Evolutionary conservation across 2,329 filamentous ascomycete genomes (phyloP), one percentile per base, ranked within the genome.

Genomic region (Trichoderma sp.): DNA sequence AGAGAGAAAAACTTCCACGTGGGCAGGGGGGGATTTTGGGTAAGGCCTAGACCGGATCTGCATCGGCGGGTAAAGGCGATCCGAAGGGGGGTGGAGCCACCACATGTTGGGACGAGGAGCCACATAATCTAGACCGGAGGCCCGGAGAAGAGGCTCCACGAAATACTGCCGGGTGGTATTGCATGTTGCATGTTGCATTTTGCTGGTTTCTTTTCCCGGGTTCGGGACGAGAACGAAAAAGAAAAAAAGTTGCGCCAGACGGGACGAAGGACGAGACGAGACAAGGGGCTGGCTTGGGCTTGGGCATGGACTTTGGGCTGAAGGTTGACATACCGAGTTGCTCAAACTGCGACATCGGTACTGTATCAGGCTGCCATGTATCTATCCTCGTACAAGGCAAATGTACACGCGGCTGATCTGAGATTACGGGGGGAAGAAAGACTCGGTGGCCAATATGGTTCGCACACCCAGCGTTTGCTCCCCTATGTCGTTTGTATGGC

Each of bases 11-110:
- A 39, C 18, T 26, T 34, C 66, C 66, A 69, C 53, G 53, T 60
- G 26, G 53, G 65, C 34, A 34, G 36, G 34, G 28, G n/a, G 21
- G 6, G 11, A 6, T 57, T 68, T 57, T 34, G 64, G 24, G 32
- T 30, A 61, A 36, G 66, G 36, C 21, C 66, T 69, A 69, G 66
- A 69, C 57, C 66, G 66, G 66, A 69, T 69, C 66, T 69, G 57
- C 66, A 53, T 69, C 57, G 66, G 66, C 66, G 66, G 66, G 66
- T 53, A 69, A 61, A 69, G 66, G 30, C 66, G 66, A 69, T 69
- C 66, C 57, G 66, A 69, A 24, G 47, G 56, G 34, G 21, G 39
- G 66, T 69, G 66, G 66, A 61, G 66, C 66, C 26, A 15, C 57
- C 47, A 30, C 43, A 34, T 34, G 63, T 34, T 53, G 47, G 26